Percentiles rank a stretch among this genome's conserved stretches.
phyloP scores from a whole-genome alignment of 805 yeast species.

The Cyberlindnera samutprakarnensis region DNA sequence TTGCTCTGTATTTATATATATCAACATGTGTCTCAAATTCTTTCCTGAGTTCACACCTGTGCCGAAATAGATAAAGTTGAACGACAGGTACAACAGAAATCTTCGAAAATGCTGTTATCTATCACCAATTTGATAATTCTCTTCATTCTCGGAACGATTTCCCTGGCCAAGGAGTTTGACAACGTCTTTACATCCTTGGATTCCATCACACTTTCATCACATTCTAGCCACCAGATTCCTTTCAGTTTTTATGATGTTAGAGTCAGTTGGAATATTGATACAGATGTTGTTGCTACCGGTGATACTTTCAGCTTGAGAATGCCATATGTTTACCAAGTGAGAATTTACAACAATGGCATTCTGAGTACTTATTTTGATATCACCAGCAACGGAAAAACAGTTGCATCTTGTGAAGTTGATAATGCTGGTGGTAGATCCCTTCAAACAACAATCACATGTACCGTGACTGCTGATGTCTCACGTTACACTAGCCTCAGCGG shows the following conservation, averaged over 20 bases:
- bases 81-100: too few species aligned
- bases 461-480: constrained; percentile 6
- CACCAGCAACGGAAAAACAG: constrained; percentile 3
- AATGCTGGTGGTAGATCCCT: constrained; percentile 9
- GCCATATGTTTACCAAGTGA: constrained; percentile 11
- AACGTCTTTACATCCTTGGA: constrained; percentile 6
- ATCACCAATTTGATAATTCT: too few species aligned
- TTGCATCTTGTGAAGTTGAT: constrained; percentile 10
- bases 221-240: constrained; percentile 2
- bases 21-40: too few species aligned
- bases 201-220: constrained; percentile 4
- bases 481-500: constrained; percentile 4
- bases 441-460: constrained; percentile 5
- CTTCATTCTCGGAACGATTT: too few species aligned
- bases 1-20: too few species aligned
- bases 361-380: constrained; percentile 5
- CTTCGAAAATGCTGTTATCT: too few species aligned
- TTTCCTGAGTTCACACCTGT: too few species aligned
- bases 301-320: constrained; percentile 10
- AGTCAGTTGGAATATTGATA: constrained; percentile 5
- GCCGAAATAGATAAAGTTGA: too few species aligned
- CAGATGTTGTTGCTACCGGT: constrained; percentile 7
- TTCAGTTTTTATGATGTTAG: constrained; percentile 7
- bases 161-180: constrained; percentile 6
- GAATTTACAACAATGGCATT: constrained; percentile 4